phyloP scores from a whole-genome alignment of 805 yeast species.

The Candida hungchunana region DNA sequence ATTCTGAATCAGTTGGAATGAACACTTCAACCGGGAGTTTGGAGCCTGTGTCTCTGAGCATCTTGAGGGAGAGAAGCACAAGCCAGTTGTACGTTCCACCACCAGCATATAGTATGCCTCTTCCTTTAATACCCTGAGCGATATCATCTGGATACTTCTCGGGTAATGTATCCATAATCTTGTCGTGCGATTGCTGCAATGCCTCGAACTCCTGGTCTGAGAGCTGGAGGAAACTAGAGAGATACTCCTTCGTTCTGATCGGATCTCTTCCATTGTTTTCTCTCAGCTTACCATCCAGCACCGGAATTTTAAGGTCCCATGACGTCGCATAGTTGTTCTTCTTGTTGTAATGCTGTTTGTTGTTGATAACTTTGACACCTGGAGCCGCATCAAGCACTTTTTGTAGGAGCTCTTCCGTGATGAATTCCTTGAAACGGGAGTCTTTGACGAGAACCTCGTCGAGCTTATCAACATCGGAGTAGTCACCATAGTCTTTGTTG shows the following conservation, averaged over 20 bases:
- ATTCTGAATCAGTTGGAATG: slow-evolving; percentile 66
- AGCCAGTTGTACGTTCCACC: slow-evolving; percentile 70
- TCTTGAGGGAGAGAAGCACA: slow-evolving; percentile 47
- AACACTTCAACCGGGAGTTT: slow-evolving; percentile 77
- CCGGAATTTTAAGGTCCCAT: slow-evolving; percentile 22
- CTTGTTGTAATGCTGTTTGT: slow-evolving; percentile 22
- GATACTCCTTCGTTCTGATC: slow-evolving; percentile 23
- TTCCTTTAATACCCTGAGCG: slow-evolving; percentile 34
- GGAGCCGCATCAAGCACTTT: slow-evolving; percentile 19
- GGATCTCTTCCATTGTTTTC: slow-evolving; percentile 24
- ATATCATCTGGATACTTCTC: slow-evolving; percentile 36
- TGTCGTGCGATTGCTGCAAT: slow-evolving; percentile 20
- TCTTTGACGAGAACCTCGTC: slow-evolving; percentile 13
- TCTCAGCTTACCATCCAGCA: slow-evolving; percentile 22
- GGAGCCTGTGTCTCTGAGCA: slow-evolving; percentile 61
- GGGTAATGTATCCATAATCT: slow-evolving; percentile 32
- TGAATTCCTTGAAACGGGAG: slow-evolving; percentile 15
- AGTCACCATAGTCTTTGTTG: slow-evolving; percentile 14
- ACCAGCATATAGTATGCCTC: slow-evolving; percentile 71
- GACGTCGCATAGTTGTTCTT: slow-evolving; percentile 13
- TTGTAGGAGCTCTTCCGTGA: slow-evolving; percentile 17
- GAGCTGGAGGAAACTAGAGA: slow-evolving; percentile 18
- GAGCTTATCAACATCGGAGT: slow-evolving; percentile 7
- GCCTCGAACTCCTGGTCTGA: slow-evolving; percentile 13
- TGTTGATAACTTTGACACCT: slow-evolving; percentile 16